Evolutionary conservation across 257 asterid genomes (phyloP), one percentile per base, ranked within the genome.

Genomic region (Mentha longifolia): DNA sequence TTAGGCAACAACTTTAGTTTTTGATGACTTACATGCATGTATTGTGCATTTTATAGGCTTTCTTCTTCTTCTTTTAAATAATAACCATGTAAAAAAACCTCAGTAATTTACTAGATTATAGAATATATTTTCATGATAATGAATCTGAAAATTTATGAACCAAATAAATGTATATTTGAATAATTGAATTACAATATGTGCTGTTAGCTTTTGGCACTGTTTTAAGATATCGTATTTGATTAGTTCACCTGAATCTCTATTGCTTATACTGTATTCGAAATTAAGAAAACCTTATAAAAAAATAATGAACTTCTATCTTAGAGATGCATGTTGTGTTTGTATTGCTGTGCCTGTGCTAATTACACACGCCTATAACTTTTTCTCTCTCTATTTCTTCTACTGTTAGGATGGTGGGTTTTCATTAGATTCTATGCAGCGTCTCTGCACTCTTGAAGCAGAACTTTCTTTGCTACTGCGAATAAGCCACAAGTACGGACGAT

Each of bases 361-460:
- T 50, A 28, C 7, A 9, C 14, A 31, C n/a, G 9, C 28, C 10
- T 15, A 37, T 46, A 9, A 17, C 10, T 46, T 49, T 17, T 43
- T 52, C 37, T 12, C 65, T 60, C 14, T 76, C 10, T 13, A 42
- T 61, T 68, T 61, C 33, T 68, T 47, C 41, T 72, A 51, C 20
- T 61, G 65, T 70, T 84, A 91, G 97, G 98, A 86, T 80, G 88
- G 95, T 72, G 87, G 92, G 41, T 74, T 78, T 63, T 89, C 97
- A 37, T 81, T 88, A 73, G 94, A 86, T 69, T 89, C 99, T 72
- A 85, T 84, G 95, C 98, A 94, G 81, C 91, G 90, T 54, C 85
- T 86, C 50, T 94, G 95, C 85, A 92, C 91, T 65, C 93, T 94
- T 74, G 96, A 94, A 84, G 98, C 97, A 1, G 87, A 86, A 76